A percentile compares a stretch with the other conserved stretches of the same genome.
phyloP scores from a whole-genome alignment of 768 basidiomycete species.

The Rhodotorula toruloides region DNA sequence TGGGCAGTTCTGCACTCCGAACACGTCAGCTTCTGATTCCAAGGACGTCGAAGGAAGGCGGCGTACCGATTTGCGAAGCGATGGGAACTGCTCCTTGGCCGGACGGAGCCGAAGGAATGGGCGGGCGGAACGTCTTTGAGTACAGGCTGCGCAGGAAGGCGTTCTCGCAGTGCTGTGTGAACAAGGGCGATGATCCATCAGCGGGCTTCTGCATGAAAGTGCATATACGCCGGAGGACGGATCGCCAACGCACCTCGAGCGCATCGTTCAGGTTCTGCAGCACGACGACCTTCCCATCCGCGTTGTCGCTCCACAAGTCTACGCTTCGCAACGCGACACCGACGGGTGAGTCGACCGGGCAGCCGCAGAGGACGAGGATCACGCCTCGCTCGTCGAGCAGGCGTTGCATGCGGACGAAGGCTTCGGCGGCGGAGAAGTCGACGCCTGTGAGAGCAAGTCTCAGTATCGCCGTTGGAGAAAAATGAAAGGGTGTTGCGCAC shows the following conservation, averaged over 20 bases:
- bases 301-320: conserved; percentile 62
- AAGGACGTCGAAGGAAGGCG: neutral
- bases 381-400: conserved; percentile 69
- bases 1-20: conserved; percentile 28
- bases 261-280: conserved; percentile 80
- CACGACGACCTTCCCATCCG: conserved; percentile 55
- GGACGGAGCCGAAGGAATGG: neutral
- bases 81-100: neutral
- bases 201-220: neutral
- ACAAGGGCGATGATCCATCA: neutral
- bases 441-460: conserved; percentile 57
- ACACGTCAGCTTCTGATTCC: neutral
- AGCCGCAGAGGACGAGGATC: conserved; percentile 82
- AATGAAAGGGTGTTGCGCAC: neutral
- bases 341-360: conserved; percentile 58
- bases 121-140: conserved; percentile 38
- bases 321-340: conserved; percentile 72
- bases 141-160: conserved; percentile 41
- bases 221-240: too few species aligned
- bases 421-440: conserved; percentile 92
- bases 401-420: conserved; percentile 84
- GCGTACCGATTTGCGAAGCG: conserved; percentile 33
- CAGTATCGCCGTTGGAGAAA: rapidly evolving
- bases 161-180: conserved; percentile 43
- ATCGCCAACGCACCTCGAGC: conserved; percentile 61